A percentile compares a stretch with the other conserved stretches of the same genome.
Conservation (phyloP, 2,329 filamentous ascomycete genomes). For the Calcarisporium arbuscula region DNA sequence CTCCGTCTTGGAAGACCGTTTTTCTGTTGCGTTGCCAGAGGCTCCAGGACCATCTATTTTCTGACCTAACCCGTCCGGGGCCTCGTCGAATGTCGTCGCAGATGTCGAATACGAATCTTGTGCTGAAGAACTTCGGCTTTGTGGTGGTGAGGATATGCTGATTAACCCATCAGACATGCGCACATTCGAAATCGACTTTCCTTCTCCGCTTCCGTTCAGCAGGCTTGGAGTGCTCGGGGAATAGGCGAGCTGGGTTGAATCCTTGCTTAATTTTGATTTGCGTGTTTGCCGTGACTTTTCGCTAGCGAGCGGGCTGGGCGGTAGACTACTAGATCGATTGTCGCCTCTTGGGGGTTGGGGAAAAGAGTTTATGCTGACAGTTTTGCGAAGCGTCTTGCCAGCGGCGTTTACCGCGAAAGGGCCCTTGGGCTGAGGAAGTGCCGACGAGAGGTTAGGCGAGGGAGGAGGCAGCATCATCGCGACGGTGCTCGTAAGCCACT, state of each 20-base stretch:
- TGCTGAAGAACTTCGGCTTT: slow-evolving; percentile 86
- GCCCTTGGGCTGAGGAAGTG: slow-evolving; percentile 50
- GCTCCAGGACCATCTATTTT: slow-evolving; percentile 17
- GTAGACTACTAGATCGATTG: slow-evolving; percentile 53
- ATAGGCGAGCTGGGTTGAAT: slow-evolving; percentile 43
- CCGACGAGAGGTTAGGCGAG: too few relatives aligned
- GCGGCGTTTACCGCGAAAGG: slow-evolving; percentile 49
- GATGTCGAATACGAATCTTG: slow-evolving; percentile 90
- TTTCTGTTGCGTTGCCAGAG: slow-evolving; percentile 31
- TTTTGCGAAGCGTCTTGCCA: slow-evolving; percentile 72
- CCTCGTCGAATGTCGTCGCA: slow-evolving; percentile 81
- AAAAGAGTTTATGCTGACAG: slow-evolving; percentile 89
- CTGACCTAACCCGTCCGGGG: slow-evolving; percentile 46
- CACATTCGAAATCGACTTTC: slow-evolving; percentile 61
- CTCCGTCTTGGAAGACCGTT: slow-evolving; percentile 53
- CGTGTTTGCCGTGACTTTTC: slow-evolving; percentile 41
- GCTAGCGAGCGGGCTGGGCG: slow-evolving; percentile 52
- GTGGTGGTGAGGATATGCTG: slow-evolving; percentile 73
- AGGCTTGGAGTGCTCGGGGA: slow-evolving; percentile 59
- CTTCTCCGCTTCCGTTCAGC: slow-evolving; percentile 72
- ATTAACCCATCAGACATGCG: slow-evolving; percentile 69
- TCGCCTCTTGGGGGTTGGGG: slow-evolving; percentile 76
- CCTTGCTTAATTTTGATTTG: slow-evolving; percentile 51
- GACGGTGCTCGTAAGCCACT: slow-evolving; percentile 56
- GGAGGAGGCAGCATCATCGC: too few relatives aligned